These are phyloP conservation scores for Cicer bijugum DNA, from an alignment of 306 rosid species.

Conservation along the genomic window DNA sequence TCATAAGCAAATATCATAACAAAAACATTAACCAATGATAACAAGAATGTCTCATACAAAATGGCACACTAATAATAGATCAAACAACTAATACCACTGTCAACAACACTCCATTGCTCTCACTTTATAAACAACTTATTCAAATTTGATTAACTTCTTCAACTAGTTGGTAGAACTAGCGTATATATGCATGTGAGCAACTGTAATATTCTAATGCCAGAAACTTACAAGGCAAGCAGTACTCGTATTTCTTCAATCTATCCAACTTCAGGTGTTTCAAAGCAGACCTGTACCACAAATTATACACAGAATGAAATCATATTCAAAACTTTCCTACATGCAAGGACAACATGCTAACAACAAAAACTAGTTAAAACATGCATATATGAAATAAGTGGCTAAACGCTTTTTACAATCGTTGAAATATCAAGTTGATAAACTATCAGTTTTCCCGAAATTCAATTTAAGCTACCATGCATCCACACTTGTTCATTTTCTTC, in stretches of 20 bases:
- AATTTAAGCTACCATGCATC: neutral
- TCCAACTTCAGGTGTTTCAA: conserved; percentile 84
- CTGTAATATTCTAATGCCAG: conserved; percentile 17
- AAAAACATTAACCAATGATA: conserved; percentile 21
- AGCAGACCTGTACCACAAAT: conserved; percentile 65
- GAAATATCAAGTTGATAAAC: neutral
- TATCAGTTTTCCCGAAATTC: neutral
- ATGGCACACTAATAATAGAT: conserved; percentile 2
- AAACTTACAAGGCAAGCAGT: conserved; percentile 88
- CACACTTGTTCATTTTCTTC: neutral
- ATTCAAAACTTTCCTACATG: conserved; percentile 13
- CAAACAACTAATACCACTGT: conserved; percentile 14
- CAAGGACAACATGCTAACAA: conserved; percentile 10
- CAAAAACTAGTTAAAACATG: conserved; percentile 19
- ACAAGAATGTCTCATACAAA: conserved; percentile 23
- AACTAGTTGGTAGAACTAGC: neutral
- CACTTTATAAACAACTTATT: conserved; percentile 19
- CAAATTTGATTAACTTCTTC: conserved; percentile 25
- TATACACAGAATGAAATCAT: conserved; percentile 30
- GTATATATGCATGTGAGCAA: neutral
- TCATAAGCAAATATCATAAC: conserved; percentile 20
- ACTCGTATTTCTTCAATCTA: conserved; percentile 79
- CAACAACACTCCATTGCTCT: neutral
- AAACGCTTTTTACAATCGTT: neutral
- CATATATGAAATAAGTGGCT: neutral